These are phyloP conservation scores for Phtheirospermum japonicum DNA, from an alignment of 257 asterid species.

Conservation along the genomic window DNA sequence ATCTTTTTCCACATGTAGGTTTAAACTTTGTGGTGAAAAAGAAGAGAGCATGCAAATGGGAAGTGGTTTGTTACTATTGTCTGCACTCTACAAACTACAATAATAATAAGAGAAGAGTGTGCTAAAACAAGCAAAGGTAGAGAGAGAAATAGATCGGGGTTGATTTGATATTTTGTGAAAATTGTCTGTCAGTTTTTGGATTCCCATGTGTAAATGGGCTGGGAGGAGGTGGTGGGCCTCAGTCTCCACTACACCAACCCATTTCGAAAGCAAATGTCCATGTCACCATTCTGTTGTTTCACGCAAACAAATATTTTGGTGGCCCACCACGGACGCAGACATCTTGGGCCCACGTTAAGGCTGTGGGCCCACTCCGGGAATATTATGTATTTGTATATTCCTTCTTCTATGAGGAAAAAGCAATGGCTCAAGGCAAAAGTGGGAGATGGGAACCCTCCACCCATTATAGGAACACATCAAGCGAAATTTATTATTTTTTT, in stretches of 20 bases:
- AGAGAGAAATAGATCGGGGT: neutral
- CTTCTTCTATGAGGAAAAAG: conserved; percentile 42
- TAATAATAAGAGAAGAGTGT: conserved; percentile 27
- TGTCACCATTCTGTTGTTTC: conserved; percentile 45
- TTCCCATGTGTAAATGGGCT: conserved; percentile 45
- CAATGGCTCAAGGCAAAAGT: conserved; percentile 46
- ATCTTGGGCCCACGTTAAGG: conserved; percentile 38
- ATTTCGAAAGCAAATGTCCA: conserved; percentile 49
- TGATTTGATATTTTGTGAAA: conserved; percentile 18
- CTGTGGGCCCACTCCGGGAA: conserved; percentile 39
- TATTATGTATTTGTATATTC: conserved; percentile 28
- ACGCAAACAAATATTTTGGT: conserved; percentile 44
- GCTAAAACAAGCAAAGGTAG: conserved; percentile 47
- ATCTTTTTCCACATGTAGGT: conserved; percentile 33
- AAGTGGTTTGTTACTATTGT: conserved; percentile 21
- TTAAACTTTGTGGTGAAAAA: conserved; percentile 36
- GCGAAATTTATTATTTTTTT: neutral
- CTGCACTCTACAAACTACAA: conserved; percentile 12
- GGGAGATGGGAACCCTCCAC: conserved; percentile 51
- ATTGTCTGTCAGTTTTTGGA: conserved; percentile 8
- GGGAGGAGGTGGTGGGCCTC: conserved; percentile 52
- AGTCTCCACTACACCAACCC: conserved; percentile 69
- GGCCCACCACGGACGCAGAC: conserved; percentile 27
- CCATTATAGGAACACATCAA: conserved; percentile 27
- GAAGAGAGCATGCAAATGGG: conserved; percentile 30